Conservation (phyloP, 345 rosid species). For the Mercurialis annua region DNA sequence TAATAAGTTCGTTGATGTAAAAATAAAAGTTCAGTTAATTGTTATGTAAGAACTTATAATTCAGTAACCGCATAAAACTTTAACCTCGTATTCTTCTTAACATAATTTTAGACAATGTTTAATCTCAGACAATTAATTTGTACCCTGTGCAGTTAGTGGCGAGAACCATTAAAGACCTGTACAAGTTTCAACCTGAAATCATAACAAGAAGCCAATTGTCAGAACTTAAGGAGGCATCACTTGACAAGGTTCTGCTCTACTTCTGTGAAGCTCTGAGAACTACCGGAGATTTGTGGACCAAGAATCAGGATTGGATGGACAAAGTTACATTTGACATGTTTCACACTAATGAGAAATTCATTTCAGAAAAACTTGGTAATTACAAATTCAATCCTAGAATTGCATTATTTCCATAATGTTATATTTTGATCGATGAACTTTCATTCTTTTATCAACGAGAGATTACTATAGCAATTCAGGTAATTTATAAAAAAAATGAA, state of each 20-base stretch:
- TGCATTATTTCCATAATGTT: background rate
- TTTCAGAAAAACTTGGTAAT: constrained; percentile 53
- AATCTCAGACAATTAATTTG: constrained; percentile 14
- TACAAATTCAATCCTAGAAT: no score
- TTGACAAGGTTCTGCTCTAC: constrained; percentile 54
- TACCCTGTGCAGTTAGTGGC: constrained; percentile 48
- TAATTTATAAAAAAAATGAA: background rate
- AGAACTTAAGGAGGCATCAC: constrained; percentile 41
- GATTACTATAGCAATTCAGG: background rate
- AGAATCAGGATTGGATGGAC: constrained; percentile 46
- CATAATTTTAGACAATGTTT: background rate
- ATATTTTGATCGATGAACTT: no score
- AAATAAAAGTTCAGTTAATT: no score
- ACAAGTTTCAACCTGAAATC: constrained; percentile 57
- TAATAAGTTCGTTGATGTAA: no score
- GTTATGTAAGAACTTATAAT: no score
- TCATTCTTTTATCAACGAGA: no score
- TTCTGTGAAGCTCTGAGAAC: constrained; percentile 51
- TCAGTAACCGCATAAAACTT: no score
- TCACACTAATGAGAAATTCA: constrained; percentile 33
- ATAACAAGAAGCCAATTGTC: constrained; percentile 36
- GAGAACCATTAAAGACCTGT: constrained; percentile 66
- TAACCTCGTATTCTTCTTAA: background rate
- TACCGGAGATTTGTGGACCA: constrained; percentile 67
- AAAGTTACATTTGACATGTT: constrained; percentile 34